Evolutionary conservation across 2,329 filamentous ascomycete genomes (phyloP).

Genomic region (Ceratocystis variospora): DNA sequence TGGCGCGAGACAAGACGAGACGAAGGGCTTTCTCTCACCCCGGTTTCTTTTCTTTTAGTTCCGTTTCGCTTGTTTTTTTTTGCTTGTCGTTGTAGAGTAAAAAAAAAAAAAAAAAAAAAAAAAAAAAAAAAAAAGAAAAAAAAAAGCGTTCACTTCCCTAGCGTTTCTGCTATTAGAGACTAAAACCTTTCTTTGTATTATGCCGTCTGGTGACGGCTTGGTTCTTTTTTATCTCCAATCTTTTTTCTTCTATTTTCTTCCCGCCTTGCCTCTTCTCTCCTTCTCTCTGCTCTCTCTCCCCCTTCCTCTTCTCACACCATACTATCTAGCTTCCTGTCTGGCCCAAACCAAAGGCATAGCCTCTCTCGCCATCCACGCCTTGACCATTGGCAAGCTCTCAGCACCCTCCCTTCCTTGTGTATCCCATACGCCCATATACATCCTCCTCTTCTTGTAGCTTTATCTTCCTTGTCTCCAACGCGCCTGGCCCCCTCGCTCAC

Average conservation of each 20-base stretch:
- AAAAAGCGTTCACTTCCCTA: neutral
- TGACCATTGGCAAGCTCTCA: neutral
- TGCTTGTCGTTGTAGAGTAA: slow-evolving; percentile 1
- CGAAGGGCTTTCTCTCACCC: neutral
- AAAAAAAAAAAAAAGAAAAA: too few relatives aligned
- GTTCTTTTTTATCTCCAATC: neutral
- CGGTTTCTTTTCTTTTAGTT: neutral
- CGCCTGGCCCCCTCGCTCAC: neutral
- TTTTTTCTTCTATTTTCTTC: neutral
- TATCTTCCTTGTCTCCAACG: neutral
- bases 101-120: neutral
- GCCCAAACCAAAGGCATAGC: too few relatives aligned
- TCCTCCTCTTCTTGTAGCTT: neutral
- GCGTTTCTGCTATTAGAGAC: neutral
- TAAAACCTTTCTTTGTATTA: neutral
- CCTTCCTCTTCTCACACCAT: neutral
- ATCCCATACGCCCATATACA: neutral
- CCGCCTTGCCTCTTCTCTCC: neutral
- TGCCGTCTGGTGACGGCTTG: neutral
- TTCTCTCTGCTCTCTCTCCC: neutral
- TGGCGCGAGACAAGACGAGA: neutral
- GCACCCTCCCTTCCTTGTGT: neutral
- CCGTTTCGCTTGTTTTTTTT: neutral
- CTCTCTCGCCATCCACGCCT: neutral
- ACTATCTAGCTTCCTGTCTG: too few relatives aligned